Percentiles rank a stretch among this genome's conserved stretches.
These are phyloP conservation scores for Monosporascus cannonballus DNA, from an alignment of 2,329 filamentous ascomycete species.

Conservation along the genomic window DNA sequence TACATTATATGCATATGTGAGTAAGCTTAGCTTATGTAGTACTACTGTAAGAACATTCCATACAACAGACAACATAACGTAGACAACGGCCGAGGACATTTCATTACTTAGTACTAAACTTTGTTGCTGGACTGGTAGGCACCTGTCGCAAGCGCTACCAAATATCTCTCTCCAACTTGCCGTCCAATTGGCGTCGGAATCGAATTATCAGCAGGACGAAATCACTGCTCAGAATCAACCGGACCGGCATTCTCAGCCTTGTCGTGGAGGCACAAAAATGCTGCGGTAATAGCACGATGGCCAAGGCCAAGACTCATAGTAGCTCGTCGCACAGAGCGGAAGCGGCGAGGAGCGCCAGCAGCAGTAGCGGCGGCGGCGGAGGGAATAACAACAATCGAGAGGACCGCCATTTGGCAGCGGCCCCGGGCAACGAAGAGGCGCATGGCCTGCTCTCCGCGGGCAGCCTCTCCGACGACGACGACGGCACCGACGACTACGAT, in stretches of 20 bases:
- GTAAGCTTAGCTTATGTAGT: no score
- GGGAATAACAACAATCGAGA: slow-evolving; percentile 6
- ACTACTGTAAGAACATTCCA: no score
- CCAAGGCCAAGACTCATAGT: slow-evolving; percentile 33
- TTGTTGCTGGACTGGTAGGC: no score
- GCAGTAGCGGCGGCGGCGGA: background rate
- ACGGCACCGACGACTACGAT: slow-evolving; percentile 15
- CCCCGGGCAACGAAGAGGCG: slow-evolving; percentile 29
- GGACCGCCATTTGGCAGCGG: slow-evolving; percentile 14
- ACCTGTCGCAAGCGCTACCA: no score
- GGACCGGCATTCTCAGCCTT: slow-evolving; percentile 2
- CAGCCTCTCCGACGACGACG: slow-evolving; percentile 18
- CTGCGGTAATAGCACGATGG: slow-evolving; percentile 34
- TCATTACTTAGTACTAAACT: no score
- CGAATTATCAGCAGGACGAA: background rate
- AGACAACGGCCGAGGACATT: no score
- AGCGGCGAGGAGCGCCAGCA: slow-evolving; percentile 1
- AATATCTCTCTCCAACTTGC: no score
- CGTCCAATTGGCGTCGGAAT: no score
- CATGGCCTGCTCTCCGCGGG: slow-evolving; percentile 29
- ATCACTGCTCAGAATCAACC: slow-evolving; percentile 6
- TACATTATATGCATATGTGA: no score
- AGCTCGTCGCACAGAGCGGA: slow-evolving; percentile 18
- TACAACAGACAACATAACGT: no score
- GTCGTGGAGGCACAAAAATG: slow-evolving; percentile 26